Percentiles rank a stretch among this genome's conserved stretches.
phyloP scores from a whole-genome alignment of 140 eudicot species.

The Bidens hawaiensis region DNA sequence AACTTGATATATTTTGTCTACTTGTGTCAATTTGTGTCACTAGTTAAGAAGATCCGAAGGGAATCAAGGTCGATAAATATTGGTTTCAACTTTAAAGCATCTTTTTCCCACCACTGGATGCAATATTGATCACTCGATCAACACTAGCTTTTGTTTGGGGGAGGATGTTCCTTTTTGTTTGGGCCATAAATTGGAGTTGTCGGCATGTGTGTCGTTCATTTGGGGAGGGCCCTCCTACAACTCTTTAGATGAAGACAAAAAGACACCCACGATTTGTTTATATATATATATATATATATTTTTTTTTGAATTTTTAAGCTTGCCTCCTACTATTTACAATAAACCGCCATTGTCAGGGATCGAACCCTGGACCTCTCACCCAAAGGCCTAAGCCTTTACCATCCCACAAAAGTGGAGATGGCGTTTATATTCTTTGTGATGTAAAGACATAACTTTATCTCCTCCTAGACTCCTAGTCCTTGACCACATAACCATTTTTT shows the following conservation, averaged over 20 bases:
- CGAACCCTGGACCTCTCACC: no score
- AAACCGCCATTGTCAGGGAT: no score
- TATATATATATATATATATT: no score
- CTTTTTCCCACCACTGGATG: conserved; percentile 6
- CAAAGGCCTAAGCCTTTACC: no score
- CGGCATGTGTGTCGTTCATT: conserved; percentile 31
- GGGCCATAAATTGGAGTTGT: conserved; percentile 33
- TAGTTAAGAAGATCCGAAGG: conserved; percentile 9
- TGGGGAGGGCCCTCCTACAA: conserved; percentile 11
- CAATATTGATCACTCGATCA: no score
- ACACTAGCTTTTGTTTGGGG: conserved; percentile 20
- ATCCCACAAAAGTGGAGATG: no score
- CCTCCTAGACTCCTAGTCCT: conserved; percentile 5
- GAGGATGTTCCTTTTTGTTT: conserved; percentile 39
- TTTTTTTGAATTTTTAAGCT: no score
- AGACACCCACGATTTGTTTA: conserved; percentile 12
- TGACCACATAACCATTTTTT: not conserved
- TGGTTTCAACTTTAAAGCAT: conserved; percentile 1
- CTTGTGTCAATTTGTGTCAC: conserved; percentile 6
- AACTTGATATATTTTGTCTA: not conserved
- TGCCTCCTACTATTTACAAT: no score
- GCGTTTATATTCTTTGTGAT: conserved; percentile 17
- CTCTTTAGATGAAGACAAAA: conserved; percentile 19
- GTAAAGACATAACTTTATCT: conserved; percentile 1
- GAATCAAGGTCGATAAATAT: conserved; percentile 5